A percentile compares a stretch with the other conserved stretches of the same genome.
Conservation (phyloP, 2,329 filamentous ascomycete species). For the Cladorrhinum sp. region DNA sequence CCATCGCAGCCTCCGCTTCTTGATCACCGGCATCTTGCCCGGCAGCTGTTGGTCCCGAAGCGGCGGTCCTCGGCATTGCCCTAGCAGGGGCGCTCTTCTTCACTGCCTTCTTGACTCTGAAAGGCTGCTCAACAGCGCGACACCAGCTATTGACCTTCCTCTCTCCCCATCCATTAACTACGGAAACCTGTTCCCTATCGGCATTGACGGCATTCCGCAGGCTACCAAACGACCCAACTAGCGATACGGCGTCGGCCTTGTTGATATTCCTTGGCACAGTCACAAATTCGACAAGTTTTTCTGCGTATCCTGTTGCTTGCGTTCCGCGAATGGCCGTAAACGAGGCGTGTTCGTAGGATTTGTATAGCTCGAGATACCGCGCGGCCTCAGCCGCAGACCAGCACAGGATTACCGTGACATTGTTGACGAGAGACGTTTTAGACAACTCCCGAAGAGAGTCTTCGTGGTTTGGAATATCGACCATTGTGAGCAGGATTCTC, state of each 20-base stretch:
- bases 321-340: conserved; percentile 81
- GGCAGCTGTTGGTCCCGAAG: conserved; percentile 16
- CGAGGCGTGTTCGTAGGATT: conserved; percentile 82
- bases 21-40: conserved; percentile 31
- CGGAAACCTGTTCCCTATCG: conserved; percentile 75
- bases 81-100: conserved; percentile 37
- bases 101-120: conserved; percentile 70
- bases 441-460: conserved; percentile 84
- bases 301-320: conserved; percentile 78
- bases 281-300: conserved; percentile 87
- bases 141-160: conserved; percentile 91
- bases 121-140: conserved; percentile 77
- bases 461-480: conserved; percentile 94
- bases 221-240: conserved; percentile 91
- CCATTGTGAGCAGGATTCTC: conserved; percentile 82
- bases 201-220: conserved; percentile 84
- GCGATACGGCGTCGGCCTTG: conserved; percentile 85
- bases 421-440: conserved; percentile 89
- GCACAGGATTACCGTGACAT: conserved; percentile 85
- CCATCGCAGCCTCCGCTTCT: conserved; percentile 49
- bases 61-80: conserved; percentile 34
- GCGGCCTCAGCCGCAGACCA: conserved; percentile 94
- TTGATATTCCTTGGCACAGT: conserved; percentile 88
- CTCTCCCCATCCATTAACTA: conserved; percentile 91
- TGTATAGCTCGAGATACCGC: conserved; percentile 91